Percentiles rank a stretch among this genome's conserved stretches.
These are phyloP conservation scores for Phytopythium chamaehyphon DNA, from an alignment of 352 stramenopile species.

Conservation along the genomic window DNA sequence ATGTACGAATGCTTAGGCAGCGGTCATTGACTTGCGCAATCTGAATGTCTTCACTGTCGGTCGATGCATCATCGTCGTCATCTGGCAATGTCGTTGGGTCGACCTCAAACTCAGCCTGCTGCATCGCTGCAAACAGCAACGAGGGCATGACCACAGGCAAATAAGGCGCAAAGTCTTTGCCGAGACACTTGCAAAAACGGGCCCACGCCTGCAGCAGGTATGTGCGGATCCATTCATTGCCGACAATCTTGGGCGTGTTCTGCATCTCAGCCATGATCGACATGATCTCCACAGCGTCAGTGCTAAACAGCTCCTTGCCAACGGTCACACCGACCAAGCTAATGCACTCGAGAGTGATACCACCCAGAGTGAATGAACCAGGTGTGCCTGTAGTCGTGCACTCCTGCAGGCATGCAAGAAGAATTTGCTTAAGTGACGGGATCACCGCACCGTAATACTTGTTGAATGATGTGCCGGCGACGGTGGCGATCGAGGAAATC, in stretches of 20 bases:
- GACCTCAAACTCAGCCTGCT: conserved; percentile 84
- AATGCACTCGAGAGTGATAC: conserved; percentile 85
- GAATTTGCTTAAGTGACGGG: conserved; percentile 65
- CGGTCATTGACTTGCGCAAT: conserved; percentile 83
- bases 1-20: conserved; percentile 79
- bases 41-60: conserved; percentile 74
- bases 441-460: conserved; percentile 76
- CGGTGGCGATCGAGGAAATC: conserved; percentile 74
- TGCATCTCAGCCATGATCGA: conserved; percentile 87
- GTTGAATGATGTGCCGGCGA: conserved; percentile 55
- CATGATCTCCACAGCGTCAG: conserved; percentile 69
- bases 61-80: conserved; percentile 60
- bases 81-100: conserved; percentile 49
- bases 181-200: conserved; percentile 70
- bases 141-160: conserved; percentile 80
- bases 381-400: conserved; percentile 32
- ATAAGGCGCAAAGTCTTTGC: conserved; percentile 74
- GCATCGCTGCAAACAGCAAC: conserved; percentile 65
- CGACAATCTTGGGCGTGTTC: conserved; percentile 67
- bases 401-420: conserved; percentile 59
- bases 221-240: conserved; percentile 80
- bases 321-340: conserved; percentile 77
- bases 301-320: conserved; percentile 62
- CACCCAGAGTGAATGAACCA: conserved; percentile 70
- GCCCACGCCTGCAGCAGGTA: conserved; percentile 82